phyloP scores from a whole-genome alignment of 2,329 filamentous ascomycete species.

The Apiospora koreana region DNA sequence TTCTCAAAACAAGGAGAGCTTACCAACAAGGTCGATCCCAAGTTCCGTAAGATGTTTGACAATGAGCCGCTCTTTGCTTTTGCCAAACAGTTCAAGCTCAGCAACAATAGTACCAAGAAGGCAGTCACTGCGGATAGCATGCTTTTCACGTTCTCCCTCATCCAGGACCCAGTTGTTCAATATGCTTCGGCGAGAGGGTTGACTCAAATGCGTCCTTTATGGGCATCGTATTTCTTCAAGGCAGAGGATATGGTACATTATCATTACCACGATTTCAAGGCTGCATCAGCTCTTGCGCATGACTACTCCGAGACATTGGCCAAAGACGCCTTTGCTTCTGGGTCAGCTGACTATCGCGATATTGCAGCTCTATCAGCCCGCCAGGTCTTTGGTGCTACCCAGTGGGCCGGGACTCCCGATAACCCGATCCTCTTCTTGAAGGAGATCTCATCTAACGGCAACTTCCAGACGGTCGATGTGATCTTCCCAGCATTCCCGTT shows the following conservation, averaged over 20 bases:
- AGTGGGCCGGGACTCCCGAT: constrained; percentile 72
- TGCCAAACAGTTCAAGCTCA: constrained; percentile 61
- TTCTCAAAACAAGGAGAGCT: constrained; percentile 71
- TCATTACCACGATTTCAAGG: constrained; percentile 74
- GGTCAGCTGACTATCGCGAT: constrained; percentile 73
- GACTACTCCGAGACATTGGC: constrained; percentile 74
- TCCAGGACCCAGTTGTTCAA: constrained; percentile 78
- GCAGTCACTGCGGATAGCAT: constrained; percentile 50
- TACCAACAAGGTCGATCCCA: constrained; percentile 65
- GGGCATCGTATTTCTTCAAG: constrained; percentile 72
- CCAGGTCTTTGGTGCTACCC: constrained; percentile 78
- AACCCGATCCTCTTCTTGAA: constrained; percentile 78
- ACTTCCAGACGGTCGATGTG: constrained; percentile 83
- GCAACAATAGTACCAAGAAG: constrained; percentile 25
- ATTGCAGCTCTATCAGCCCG: constrained; percentile 77
- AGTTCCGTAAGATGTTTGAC: constrained; percentile 71
- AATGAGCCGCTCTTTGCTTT: constrained; percentile 84
- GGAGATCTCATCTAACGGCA: constrained; percentile 83
- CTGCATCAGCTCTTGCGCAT: constrained; percentile 63
- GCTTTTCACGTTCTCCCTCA: constrained; percentile 74
- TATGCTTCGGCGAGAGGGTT: constrained; percentile 76
- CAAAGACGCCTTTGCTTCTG: constrained; percentile 71
- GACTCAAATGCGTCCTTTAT: constrained; percentile 77
- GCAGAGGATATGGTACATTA: constrained; percentile 67
- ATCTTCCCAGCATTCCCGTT: constrained; percentile 87